Base-by-base conservation (phyloP, 106 monocot genomes). In the Hemerocallis citrina region DNA sequence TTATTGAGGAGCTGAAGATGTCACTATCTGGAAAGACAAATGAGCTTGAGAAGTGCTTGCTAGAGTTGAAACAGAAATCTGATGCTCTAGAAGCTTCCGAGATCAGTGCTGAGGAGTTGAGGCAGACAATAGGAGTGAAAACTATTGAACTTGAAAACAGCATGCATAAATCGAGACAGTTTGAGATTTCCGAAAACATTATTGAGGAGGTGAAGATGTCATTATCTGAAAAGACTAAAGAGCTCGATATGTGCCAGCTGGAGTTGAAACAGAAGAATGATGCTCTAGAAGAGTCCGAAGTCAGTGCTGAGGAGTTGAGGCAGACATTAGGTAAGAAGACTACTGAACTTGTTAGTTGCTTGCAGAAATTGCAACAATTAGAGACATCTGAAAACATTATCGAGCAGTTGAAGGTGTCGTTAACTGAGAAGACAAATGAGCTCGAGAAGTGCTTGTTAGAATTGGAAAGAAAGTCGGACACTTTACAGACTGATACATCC, bases 41-140 rank as follows among this genome's bases (percentile, higher is more conserved):
- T 47, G 79, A 78, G 69, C 78, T 81, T 50, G 89, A 85, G 13
- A 70, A 62, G 25, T 78, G 78, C 59, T 67, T 73, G 41, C 68
- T 50, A 16, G 74, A 75, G 51, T 71, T 75, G 46, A 59, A 71
- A 59, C 62, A 81, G 56, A 85, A 85, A 45, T 77, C 77, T 60
- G 57, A 73, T 45, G 54, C 64, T 34, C 62, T 81, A 19, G 77
- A 81, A 23, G 59, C 61, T 51, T 39, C 68, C 67, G 66, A 79
- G 50, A 57, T 64, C 5, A 68, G 35, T 27, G 52, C 63, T 78
- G 62, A 68, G 66, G 81, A 72, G 44, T 42, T 85, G 39, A 69
- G 79, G 55, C 50, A 70, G 30, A 66, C 51, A 46, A 60, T 93
- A 55, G 57, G 48, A 44, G 81, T 74, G 40, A 93, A 81, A 44